Conservation (phyloP, 345 rosid species). For the Reutealis trisperma region DNA sequence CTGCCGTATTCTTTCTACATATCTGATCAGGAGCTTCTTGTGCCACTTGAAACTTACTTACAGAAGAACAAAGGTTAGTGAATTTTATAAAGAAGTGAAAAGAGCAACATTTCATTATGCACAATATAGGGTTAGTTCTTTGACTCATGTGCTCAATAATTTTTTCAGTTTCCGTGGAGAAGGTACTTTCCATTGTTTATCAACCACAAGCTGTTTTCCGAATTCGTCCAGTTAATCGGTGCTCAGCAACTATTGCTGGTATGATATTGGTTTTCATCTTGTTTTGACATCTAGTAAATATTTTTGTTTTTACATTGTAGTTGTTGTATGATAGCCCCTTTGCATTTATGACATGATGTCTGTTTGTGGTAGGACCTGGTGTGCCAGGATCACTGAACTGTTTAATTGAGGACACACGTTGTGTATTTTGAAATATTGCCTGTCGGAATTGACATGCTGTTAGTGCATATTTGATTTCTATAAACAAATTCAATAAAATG, state of each 20-base stretch:
- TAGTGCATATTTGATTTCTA: background rate
- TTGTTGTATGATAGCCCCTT: background rate
- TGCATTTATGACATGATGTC: background rate
- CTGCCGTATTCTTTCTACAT: slow-evolving; percentile 82
- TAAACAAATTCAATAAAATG: background rate
- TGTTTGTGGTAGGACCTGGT: background rate
- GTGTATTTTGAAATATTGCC: background rate
- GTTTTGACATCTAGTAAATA: background rate
- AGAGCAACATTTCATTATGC: background rate
- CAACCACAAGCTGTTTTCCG: slow-evolving; percentile 96
- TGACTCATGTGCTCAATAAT: background rate
- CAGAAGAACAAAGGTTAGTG: slow-evolving; percentile 74
- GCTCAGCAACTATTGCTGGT: slow-evolving; percentile 94
- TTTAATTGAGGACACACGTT: background rate
- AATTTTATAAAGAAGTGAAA: background rate
- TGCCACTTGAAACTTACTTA: slow-evolving; percentile 75
- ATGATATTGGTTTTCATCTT: slow-evolving; percentile 17
- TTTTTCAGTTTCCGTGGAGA: slow-evolving; percentile 89
- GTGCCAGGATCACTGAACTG: background rate
- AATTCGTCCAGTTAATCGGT: slow-evolving; percentile 83
- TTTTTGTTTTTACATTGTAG: background rate
- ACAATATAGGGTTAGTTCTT: background rate
- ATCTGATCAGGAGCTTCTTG: slow-evolving; percentile 82
- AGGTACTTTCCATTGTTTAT: slow-evolving; percentile 82
- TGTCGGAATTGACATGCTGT: background rate